phyloP scores from a whole-genome alignment of 2,329 filamentous ascomycete genomes.

The Pseudogymnoascus sp. region DNA sequence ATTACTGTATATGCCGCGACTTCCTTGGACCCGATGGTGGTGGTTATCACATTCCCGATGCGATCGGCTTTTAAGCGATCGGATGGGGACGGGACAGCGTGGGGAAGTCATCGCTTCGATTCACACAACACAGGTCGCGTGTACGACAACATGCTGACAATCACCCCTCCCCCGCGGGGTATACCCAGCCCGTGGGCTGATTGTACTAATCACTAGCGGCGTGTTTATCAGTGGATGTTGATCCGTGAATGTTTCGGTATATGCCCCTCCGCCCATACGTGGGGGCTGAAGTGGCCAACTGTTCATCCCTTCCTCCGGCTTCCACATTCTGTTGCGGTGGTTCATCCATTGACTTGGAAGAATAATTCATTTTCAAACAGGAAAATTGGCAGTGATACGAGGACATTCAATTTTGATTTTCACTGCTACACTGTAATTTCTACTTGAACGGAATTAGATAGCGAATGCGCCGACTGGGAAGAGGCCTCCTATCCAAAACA shows the following conservation, averaged over 20 bases:
- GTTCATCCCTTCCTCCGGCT: no score
- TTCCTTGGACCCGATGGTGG: not conserved
- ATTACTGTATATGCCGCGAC: not conserved
- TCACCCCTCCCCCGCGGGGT: not conserved
- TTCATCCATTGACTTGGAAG: no score
- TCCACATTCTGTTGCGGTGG: no score
- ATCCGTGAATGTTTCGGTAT: not conserved
- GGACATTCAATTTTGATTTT: not conserved
- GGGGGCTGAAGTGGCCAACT: no score
- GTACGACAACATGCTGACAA: not conserved
- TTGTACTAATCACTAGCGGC: not conserved
- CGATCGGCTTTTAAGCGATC: slow-evolving; percentile 7
- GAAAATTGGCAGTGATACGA: not conserved
- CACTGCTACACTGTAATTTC: not conserved
- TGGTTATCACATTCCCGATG: not conserved
- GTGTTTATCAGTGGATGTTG: not conserved
- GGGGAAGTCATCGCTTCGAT: not conserved
- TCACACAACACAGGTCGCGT: not conserved
- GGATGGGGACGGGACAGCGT: not conserved
- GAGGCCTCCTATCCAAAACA: no score
- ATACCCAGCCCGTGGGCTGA: not conserved
- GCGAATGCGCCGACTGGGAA: not conserved
- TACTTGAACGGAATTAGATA: not conserved
- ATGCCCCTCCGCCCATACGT: not conserved
- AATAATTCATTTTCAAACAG: not conserved